phyloP scores from a whole-genome alignment of 164 flowering plant genomes.

The Dillenia suffruticosa region DNA sequence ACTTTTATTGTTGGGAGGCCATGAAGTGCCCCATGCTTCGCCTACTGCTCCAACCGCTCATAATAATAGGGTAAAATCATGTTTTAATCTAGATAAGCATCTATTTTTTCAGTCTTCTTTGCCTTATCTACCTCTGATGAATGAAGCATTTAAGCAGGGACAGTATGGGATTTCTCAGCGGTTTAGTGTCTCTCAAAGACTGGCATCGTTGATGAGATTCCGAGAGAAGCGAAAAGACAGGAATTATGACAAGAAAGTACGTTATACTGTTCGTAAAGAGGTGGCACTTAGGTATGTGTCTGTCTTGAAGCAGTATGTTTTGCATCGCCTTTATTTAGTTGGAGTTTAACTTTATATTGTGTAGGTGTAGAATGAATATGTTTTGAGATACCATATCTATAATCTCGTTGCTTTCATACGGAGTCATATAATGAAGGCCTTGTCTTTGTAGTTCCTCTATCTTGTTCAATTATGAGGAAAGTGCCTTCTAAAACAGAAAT shows the following conservation, averaged over 20 bases:
- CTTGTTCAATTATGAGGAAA: too few species aligned
- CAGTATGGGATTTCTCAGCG: constrained; percentile 32
- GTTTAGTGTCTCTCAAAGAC: constrained; percentile 47
- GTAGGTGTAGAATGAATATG: neutral
- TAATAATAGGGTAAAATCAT: constrained; percentile 24
- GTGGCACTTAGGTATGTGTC: constrained; percentile 52
- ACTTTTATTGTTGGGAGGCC: constrained; percentile 49
- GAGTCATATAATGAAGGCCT: too few species aligned
- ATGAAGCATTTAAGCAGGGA: constrained; percentile 24
- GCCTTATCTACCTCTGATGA: neutral
- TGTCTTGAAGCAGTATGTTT: neutral
- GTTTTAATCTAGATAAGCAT: neutral
- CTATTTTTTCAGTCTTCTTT: neutral
- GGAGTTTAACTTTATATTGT: neutral
- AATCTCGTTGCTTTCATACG: too few species aligned
- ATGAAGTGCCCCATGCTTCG: constrained; percentile 36
- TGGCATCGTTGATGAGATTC: constrained; percentile 57
- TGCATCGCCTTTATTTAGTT: neutral
- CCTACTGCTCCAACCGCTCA: constrained; percentile 23
- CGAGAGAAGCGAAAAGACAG: constrained; percentile 65
- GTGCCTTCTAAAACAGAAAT: too few species aligned
- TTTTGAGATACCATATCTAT: too few species aligned
- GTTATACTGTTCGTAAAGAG: constrained; percentile 62
- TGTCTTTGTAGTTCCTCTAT: too few species aligned
- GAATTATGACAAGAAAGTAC: constrained; percentile 62